Evolutionary conservation across 176 grass and related monocot species (phyloP).

Genomic region (Typha latifolia): DNA sequence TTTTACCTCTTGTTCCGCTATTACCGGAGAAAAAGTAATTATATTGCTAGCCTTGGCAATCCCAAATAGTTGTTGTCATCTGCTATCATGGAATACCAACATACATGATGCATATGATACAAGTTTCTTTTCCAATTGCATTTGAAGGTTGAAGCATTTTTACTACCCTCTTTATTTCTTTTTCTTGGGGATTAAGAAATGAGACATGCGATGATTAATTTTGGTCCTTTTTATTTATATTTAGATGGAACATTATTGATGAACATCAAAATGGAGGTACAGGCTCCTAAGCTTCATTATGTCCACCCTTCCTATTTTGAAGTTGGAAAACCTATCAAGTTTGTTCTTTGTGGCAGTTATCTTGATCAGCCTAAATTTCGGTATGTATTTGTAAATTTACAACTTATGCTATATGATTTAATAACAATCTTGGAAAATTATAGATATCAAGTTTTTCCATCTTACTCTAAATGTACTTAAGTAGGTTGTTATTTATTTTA

Average conservation of each 20-base stretch:
- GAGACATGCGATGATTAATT: neutral
- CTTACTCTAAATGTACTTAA: neutral
- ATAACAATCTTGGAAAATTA: too few relatives aligned
- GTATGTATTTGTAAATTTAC: slow-evolving; percentile 20
- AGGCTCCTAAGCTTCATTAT: slow-evolving; percentile 82
- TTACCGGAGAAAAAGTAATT: too few relatives aligned
- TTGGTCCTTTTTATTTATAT: neutral
- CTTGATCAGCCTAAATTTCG: slow-evolving; percentile 87
- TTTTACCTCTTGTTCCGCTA: too few relatives aligned
- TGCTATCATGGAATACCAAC: neutral
- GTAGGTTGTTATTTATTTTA: neutral
- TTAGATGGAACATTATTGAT: slow-evolving; percentile 73
- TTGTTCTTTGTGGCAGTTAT: slow-evolving; percentile 77
- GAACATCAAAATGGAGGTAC: slow-evolving; percentile 73
- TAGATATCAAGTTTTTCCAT: neutral
- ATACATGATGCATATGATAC: neutral
- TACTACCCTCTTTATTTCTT: neutral
- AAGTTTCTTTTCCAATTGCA: neutral
- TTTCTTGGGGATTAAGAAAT: neutral
- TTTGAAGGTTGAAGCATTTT: neutral
- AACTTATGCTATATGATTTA: neutral
- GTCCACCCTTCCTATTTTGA: slow-evolving; percentile 86
- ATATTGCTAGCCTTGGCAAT: too few relatives aligned
- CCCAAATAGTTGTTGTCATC: too few relatives aligned
- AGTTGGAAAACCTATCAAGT: slow-evolving; percentile 70